These are phyloP conservation scores for Verticillium albo-atrum DNA, from an alignment of 2,329 filamentous ascomycete genomes.

Conservation along the genomic window DNA sequence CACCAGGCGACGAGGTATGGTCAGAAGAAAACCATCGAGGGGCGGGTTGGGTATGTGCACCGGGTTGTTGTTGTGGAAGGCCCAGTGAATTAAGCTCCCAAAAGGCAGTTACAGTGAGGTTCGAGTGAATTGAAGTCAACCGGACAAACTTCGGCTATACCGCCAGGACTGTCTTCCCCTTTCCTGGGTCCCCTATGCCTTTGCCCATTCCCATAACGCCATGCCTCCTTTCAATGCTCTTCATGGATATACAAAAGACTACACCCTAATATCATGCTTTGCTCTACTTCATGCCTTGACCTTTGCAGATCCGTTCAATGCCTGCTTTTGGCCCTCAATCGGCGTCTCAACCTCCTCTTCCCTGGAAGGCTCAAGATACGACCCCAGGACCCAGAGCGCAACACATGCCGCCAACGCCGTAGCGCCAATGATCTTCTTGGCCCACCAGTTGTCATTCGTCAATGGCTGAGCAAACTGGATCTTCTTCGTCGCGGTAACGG, in stretches of 20 bases:
- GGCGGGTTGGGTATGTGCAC: neutral
- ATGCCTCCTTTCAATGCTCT: neutral
- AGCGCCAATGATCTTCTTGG: slow-evolving; percentile 59
- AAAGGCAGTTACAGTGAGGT: neutral
- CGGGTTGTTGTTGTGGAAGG: neutral
- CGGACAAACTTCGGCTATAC: neutral
- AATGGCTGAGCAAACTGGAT: slow-evolving; percentile 47
- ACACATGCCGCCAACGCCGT: slow-evolving; percentile 58
- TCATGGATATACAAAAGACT: neutral
- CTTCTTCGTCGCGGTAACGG: slow-evolving; percentile 9
- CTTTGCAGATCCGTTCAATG: neutral
- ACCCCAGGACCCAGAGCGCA: slow-evolving; percentile 53
- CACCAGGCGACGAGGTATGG: neutral
- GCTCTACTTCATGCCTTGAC: neutral
- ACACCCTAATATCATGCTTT: neutral
- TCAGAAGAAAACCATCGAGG: neutral
- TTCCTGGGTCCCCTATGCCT: neutral
- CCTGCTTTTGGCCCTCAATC: neutral
- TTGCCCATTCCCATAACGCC: neutral
- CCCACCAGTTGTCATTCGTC: slow-evolving; percentile 63
- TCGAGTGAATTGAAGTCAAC: neutral
- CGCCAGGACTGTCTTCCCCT: neutral
- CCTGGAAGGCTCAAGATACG: slow-evolving; percentile 38
- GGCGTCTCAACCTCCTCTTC: neutral
- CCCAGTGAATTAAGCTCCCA: neutral